Percentiles rank a stretch among this genome's conserved stretches.
These are phyloP conservation scores for Penicillium digitatum DNA, from an alignment of 2,329 filamentous ascomycete genomes.

Conservation along the genomic window DNA sequence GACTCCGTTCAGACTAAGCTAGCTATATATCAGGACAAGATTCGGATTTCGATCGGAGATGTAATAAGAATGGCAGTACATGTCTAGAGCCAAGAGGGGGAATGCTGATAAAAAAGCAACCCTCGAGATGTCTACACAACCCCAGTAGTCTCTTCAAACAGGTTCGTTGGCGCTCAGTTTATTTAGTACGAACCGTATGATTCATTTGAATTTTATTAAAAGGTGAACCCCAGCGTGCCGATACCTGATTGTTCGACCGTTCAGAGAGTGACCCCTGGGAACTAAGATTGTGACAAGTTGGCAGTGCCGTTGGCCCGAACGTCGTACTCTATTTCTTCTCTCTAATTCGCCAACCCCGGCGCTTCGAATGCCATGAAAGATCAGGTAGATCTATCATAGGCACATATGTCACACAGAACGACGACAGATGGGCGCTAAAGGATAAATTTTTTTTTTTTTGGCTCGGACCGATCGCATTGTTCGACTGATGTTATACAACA, in stretches of 20 bases:
- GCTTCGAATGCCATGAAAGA: not conserved
- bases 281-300: too few species aligned
- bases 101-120: not conserved
- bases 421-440: not conserved
- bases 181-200: not conserved
- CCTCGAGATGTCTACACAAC: not conserved
- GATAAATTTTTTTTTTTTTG: not conserved
- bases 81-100: not conserved
- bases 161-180: not conserved
- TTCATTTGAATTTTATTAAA: too few species aligned
- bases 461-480: conserved; percentile 1
- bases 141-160: not conserved
- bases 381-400: not conserved
- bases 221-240: not conserved
- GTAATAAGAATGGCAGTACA: not conserved
- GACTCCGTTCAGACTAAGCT: not conserved
- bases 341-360: not conserved
- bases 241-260: not conserved
- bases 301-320: not conserved
- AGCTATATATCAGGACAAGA: not conserved
- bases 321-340: too few species aligned
- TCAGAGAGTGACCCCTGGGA: not conserved
- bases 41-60: not conserved
- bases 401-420: not conserved
- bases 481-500: too few species aligned